A percentile compares a stretch with the other conserved stretches of the same genome.
phyloP scores from a whole-genome alignment of 2,329 filamentous ascomycete species.

The Colletotrichum destructivum region DNA sequence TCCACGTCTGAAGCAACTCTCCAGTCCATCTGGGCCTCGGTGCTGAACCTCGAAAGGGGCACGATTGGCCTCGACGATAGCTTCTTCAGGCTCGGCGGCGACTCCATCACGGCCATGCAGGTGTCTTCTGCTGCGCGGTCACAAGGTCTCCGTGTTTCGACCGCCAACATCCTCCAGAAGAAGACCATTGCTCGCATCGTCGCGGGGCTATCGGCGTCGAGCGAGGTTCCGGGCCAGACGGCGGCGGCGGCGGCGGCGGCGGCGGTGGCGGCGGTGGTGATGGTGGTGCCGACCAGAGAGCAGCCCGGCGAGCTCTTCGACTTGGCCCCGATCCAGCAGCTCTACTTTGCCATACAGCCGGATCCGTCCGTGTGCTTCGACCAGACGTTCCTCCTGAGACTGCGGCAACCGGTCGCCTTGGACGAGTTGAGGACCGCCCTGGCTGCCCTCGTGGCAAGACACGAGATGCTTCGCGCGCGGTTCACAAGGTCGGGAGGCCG shows the following conservation, averaged over 20 bases:
- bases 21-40: not conserved
- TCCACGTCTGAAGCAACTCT: not conserved
- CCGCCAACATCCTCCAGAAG: slow-evolving; percentile 26
- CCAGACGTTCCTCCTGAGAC: slow-evolving; percentile 17
- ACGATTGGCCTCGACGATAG: slow-evolving; percentile 14
- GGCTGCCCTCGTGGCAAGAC: slow-evolving; percentile 3
- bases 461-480: slow-evolving; percentile 27
- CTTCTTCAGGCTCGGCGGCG: slow-evolving; percentile 12
- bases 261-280: too few relatives aligned
- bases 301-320: slow-evolving; percentile 3
- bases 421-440: slow-evolving; percentile 5
- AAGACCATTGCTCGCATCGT: slow-evolving; percentile 31
- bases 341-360: slow-evolving; percentile 24
- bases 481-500: not conserved
- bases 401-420: not conserved
- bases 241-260: too few relatives aligned
- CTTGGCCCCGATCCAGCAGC: slow-evolving; percentile 13
- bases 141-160: slow-evolving; percentile 10
- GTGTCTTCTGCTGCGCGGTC: slow-evolving; percentile 12
- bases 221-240: not conserved
- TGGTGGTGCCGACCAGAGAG: not conserved
- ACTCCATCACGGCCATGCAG: slow-evolving; percentile 4
- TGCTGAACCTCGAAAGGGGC: not conserved
- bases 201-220: not conserved
- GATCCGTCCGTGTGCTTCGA: slow-evolving; percentile 15